Conservation (phyloP, 257 asterid genomes). For the Solanum boliviense region DNA sequence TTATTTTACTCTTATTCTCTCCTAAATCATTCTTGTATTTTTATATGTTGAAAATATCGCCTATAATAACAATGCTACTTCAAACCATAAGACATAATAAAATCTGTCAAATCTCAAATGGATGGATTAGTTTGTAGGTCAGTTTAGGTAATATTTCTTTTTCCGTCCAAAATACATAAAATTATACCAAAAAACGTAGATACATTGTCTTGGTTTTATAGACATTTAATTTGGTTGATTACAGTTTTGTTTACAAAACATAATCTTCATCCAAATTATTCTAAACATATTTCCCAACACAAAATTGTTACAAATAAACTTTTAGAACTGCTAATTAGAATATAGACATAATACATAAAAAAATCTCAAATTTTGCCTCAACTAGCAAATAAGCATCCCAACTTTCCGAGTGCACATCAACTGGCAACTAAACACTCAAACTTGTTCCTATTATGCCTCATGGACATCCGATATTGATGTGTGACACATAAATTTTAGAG, state of each 20-base stretch:
- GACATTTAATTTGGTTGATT: neutral
- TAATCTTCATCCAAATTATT: neutral
- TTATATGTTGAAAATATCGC: neutral
- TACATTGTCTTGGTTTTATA: neutral
- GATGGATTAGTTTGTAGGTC: neutral
- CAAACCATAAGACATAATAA: too few species aligned
- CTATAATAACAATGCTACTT: neutral
- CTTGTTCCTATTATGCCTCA: neutral
- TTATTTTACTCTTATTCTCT: too few species aligned
- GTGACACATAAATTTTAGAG: neutral
- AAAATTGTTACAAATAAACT: too few species aligned
- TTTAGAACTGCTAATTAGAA: too few species aligned
- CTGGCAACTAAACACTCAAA: neutral
- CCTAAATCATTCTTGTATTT: neutral
- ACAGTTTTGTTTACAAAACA: neutral
- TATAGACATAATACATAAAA: too few species aligned
- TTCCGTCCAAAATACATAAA: neutral
- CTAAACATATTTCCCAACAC: neutral
- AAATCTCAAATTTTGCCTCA: too few species aligned
- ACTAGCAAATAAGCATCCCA: too few species aligned
- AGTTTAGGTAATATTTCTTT: neutral
- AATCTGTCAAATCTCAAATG: neutral
- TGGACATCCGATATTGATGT: neutral
- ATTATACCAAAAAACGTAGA: neutral
- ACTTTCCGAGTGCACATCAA: too few species aligned